Percentiles rank a stretch among this genome's conserved stretches.
These are phyloP conservation scores for Amoeboaphelidium occidentale DNA, from an alignment of 371 early-diverging fungal genomes.

Conservation along the genomic window DNA sequence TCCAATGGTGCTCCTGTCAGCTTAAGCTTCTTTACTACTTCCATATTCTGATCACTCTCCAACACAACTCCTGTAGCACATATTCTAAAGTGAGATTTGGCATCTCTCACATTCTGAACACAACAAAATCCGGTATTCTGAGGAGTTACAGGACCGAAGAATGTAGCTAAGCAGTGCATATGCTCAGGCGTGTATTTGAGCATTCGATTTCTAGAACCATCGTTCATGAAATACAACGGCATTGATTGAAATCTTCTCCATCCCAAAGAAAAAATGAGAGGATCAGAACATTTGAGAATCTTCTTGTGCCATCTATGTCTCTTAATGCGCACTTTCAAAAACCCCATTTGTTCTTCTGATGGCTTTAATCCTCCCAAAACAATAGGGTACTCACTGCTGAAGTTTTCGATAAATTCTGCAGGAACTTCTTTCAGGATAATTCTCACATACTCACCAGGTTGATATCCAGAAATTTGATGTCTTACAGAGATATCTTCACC, in stretches of 20 bases:
- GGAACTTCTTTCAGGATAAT: slow-evolving; percentile 66
- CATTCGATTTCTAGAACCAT: slow-evolving; percentile 82
- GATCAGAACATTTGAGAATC: slow-evolving; percentile 92
- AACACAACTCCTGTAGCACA: slow-evolving; percentile 79
- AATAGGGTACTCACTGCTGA: slow-evolving; percentile 62
- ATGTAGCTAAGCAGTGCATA: slow-evolving; percentile 89
- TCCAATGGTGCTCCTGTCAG: slow-evolving; percentile 76
- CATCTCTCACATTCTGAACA: slow-evolving; percentile 46
- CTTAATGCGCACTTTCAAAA: slow-evolving; percentile 80
- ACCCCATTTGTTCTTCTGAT: slow-evolving; percentile 69
- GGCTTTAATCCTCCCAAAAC: slow-evolving; percentile 69
- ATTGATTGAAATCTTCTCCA: slow-evolving; percentile 96
- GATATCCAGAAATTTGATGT: slow-evolving; percentile 53
- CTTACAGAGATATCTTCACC: slow-evolving; percentile 40
- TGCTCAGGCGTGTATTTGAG: slow-evolving; percentile 97
- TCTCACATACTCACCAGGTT: slow-evolving; percentile 81
- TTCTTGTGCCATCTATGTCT: slow-evolving; percentile 93
- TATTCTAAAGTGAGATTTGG: slow-evolving; percentile 57
- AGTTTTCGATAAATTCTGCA: slow-evolving; percentile 71
- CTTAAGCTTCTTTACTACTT: slow-evolving; percentile 96
- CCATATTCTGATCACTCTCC: slow-evolving; percentile 65
- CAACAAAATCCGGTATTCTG: slow-evolving; percentile 91
- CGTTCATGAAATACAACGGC: slow-evolving; percentile 80
- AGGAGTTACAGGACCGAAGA: slow-evolving; percentile 64
- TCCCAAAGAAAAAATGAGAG: slow-evolving; percentile 87